Conservation (phyloP, 2,329 filamentous ascomycete genomes). For the Sporothrix mexicana region DNA sequence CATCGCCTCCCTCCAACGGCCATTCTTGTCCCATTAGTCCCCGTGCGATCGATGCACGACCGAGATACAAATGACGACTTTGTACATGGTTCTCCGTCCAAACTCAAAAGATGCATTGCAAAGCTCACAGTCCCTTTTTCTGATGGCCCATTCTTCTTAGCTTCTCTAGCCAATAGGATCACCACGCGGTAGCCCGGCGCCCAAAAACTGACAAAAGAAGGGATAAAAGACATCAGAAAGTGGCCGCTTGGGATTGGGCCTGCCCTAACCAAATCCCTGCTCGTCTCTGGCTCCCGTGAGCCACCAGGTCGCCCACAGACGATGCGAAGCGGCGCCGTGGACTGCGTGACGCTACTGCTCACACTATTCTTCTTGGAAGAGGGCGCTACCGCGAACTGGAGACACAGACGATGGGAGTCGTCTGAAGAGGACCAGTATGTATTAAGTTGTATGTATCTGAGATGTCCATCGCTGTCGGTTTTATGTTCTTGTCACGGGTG, state of each 20-base stretch:
- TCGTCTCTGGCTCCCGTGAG: constrained; percentile 28
- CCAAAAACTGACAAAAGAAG: background rate
- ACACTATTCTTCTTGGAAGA: background rate
- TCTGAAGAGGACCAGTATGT: background rate
- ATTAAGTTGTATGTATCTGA: no score
- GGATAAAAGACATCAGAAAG: background rate
- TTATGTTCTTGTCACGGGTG: background rate
- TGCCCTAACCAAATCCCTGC: background rate
- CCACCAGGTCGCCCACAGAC: constrained; percentile 23
- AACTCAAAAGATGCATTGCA: constrained; percentile 12
- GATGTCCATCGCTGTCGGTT: background rate
- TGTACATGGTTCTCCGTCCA: background rate
- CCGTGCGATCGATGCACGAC: no score
- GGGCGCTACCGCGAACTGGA: constrained; percentile 12
- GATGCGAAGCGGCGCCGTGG: background rate
- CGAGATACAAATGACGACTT: constrained; percentile 5
- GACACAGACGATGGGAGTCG: background rate
- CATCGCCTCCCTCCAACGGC: background rate
- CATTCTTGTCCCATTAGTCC: background rate
- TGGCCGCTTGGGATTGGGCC: background rate
- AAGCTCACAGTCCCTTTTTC: background rate
- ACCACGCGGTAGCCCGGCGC: constrained; percentile 12
- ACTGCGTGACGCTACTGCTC: constrained; percentile 17
- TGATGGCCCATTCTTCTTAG: background rate
- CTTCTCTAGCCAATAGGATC: constrained; percentile 26